Conservation (phyloP, 1,284 basidiomycete species). For the Sutorius eximius region DNA sequence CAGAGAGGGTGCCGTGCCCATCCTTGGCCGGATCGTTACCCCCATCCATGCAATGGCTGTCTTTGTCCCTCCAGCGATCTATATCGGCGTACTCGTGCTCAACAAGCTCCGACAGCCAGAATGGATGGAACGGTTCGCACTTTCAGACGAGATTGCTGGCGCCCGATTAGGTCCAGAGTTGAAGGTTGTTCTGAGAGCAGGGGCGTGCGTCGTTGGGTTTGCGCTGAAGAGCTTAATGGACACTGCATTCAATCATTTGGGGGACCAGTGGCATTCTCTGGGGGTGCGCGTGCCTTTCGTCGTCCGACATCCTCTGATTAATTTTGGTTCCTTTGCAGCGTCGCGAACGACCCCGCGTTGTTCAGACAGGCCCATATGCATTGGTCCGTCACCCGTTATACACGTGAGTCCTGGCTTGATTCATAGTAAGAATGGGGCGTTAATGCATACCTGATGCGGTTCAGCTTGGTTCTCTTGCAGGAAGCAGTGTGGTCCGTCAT, state of each 20-base stretch:
- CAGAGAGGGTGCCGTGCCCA: constrained; percentile 6
- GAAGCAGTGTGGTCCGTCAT: constrained; percentile 17
- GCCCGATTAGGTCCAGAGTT: background rate
- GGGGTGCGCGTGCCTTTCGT: constrained; percentile 14
- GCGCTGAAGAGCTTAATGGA: background rate
- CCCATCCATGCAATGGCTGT: constrained; percentile 15
- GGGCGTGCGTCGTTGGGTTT: constrained; percentile 8
- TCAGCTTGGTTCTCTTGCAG: constrained; percentile 18
- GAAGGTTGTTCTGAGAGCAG: constrained; percentile 7
- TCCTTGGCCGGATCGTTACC: constrained; percentile 18
- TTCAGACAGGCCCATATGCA: constrained; percentile 28
- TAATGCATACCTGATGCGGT: background rate
- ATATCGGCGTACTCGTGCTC: constrained; percentile 16
- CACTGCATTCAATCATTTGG: constrained; percentile 7
- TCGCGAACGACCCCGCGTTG: constrained; percentile 27
- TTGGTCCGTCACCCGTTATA: constrained; percentile 32
- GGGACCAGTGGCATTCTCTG: constrained; percentile 20
- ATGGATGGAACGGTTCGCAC: constrained; percentile 22
- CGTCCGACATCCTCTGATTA: background rate
- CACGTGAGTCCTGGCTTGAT: background rate
- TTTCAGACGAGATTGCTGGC: constrained; percentile 10
- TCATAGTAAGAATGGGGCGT: background rate
- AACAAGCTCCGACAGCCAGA: constrained; percentile 26
- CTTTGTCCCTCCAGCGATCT: constrained; percentile 15
- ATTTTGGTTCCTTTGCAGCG: constrained; percentile 11